Evolutionary conservation across 208 protist species (phyloP).

Genomic region (Tritrichomonas musculus): DNA sequence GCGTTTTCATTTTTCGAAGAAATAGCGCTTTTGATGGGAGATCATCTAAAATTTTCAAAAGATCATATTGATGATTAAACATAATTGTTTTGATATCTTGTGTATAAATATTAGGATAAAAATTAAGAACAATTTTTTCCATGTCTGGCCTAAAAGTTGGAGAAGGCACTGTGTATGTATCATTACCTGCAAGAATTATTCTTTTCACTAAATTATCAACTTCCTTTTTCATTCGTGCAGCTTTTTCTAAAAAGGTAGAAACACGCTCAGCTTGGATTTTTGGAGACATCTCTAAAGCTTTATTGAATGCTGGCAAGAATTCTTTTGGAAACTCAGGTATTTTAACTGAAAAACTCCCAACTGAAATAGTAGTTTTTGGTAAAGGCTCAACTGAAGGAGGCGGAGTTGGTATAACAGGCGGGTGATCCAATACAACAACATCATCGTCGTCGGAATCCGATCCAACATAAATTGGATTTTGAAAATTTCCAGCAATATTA

Average conservation of each 20-base stretch:
- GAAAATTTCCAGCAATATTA: too few relatives aligned
- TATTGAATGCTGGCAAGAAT: neutral
- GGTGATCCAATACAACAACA: neutral
- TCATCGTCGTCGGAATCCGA: neutral
- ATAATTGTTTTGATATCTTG: neutral
- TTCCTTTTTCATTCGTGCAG: neutral
- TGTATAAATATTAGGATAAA: neutral
- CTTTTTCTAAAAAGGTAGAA: neutral
- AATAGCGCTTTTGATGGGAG: too few relatives aligned
- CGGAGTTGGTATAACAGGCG: neutral
- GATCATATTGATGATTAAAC: too few relatives aligned
- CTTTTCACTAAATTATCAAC: neutral
- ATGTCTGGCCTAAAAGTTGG: neutral
- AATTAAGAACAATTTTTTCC: neutral
- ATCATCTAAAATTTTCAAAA: too few relatives aligned
- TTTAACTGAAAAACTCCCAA: neutral
- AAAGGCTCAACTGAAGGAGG: neutral
- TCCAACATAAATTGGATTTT: neutral
- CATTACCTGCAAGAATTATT: neutral
- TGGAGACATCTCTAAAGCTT: neutral
- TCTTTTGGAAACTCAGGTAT: neutral
- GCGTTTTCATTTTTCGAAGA: neutral
- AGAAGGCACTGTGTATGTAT: neutral
- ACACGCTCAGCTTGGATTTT: neutral
- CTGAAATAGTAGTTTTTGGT: neutral